Conservation (phyloP, 2,329 filamentous ascomycete genomes). For the Graphiopsis chlorocephala region DNA sequence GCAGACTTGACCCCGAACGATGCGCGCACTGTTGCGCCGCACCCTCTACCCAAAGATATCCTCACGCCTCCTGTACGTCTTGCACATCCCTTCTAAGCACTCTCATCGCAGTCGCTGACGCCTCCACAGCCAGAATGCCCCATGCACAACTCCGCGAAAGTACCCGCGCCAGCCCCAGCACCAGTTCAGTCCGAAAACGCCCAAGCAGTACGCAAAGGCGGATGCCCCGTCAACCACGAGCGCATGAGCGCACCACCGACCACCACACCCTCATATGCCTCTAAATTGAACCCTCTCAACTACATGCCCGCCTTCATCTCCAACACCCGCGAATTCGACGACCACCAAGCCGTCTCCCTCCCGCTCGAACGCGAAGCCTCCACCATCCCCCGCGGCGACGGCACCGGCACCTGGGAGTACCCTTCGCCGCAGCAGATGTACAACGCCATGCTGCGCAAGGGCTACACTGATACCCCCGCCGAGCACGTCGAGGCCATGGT, state of each 20-base stretch:
- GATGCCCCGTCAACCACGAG: constrained; percentile 41
- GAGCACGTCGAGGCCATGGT: constrained; percentile 97
- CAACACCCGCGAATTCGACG: constrained; percentile 63
- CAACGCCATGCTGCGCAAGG: constrained; percentile 93
- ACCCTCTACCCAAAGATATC: constrained; percentile 44
- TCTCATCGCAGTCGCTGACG: constrained; percentile 19
- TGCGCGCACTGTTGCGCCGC: constrained; percentile 43
- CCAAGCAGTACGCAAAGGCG: constrained; percentile 19
- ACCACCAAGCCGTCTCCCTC: constrained; percentile 69
- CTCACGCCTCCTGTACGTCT: constrained; percentile 55
- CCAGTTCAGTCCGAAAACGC: constrained; percentile 25
- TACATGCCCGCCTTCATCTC: constrained; percentile 92
- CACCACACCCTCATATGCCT: constrained; percentile 50
- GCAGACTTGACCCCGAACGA: constrained; percentile 49
- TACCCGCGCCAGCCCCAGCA: constrained; percentile 28
- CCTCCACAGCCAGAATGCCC: constrained; percentile 61
- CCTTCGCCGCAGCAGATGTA: constrained; percentile 99
- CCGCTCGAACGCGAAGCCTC: constrained; percentile 79
- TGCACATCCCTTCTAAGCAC: background rate
- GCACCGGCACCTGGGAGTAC: constrained; percentile 86
- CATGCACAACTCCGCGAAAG: constrained; percentile 57
- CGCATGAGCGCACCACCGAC: constrained; percentile 17
- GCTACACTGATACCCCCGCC: constrained; percentile 88
- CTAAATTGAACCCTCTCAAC: constrained; percentile 77
- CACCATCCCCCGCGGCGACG: constrained; percentile 83